Evolutionary conservation across 768 basidiomycete species (phyloP).

Genomic region (Mycena leptocephala): DNA sequence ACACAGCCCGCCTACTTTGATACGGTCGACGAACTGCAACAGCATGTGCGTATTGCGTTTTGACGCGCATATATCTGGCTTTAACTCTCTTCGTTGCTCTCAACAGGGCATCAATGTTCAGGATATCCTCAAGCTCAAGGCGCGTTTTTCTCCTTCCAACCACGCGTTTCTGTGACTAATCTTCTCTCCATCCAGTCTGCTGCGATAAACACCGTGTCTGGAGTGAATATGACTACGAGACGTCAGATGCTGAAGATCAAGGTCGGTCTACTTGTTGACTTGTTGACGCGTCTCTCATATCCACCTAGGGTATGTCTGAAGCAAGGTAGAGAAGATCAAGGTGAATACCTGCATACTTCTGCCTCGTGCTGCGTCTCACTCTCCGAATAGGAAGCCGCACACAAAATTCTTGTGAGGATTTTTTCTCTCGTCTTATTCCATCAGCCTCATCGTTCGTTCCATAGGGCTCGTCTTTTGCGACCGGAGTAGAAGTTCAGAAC

Average conservation of each 20-base stretch:
- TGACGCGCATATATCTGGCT: conserved; percentile 32
- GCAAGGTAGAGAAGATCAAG: conserved; percentile 99
- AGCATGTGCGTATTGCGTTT: conserved; percentile 67
- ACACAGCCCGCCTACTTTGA: conserved; percentile 77
- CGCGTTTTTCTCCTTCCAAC: conserved; percentile 40
- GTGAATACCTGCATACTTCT: conserved; percentile 44
- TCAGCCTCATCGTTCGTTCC: background rate
- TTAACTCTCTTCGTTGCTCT: conserved; percentile 15
- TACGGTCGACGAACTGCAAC: conserved; percentile 88
- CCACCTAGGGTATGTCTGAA: conserved; percentile 89
- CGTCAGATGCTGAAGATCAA: conserved; percentile 95
- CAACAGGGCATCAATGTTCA: conserved; percentile 93
- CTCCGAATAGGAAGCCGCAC: conserved; percentile 85
- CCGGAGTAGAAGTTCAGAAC: conserved; percentile 93
- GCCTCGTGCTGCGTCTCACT: conserved; percentile 5
- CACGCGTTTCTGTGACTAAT: conserved; percentile 18
- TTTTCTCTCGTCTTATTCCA: background rate
- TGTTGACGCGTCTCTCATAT: conserved; percentile 21
- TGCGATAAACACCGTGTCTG: conserved; percentile 88
- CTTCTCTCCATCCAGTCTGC: conserved; percentile 65
- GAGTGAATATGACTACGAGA: conserved; percentile 93
- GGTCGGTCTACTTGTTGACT: conserved; percentile 56
- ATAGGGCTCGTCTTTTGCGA: conserved; percentile 93
- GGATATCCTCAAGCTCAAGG: conserved; percentile 96
- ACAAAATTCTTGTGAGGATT: conserved; percentile 83